These are phyloP conservation scores for Phialophora verrucosa DNA, from an alignment of 2,329 filamentous ascomycete genomes.

Conservation along the genomic window DNA sequence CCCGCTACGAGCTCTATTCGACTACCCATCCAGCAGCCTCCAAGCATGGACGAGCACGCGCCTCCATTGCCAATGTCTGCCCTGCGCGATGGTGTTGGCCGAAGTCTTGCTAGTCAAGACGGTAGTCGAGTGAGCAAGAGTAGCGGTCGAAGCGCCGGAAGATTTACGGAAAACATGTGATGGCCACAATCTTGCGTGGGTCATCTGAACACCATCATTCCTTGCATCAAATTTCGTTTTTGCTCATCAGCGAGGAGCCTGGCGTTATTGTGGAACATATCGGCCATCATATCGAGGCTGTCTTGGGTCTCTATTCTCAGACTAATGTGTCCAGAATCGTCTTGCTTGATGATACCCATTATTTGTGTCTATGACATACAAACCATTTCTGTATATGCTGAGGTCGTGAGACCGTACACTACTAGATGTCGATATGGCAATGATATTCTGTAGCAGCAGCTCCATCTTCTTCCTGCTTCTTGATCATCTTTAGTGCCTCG, in stretches of 20 bases:
- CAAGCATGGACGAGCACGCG: conserved; percentile 36
- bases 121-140: conserved; percentile 47
- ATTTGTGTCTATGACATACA: not conserved
- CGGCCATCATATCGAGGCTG: not conserved
- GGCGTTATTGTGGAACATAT: conserved; percentile 8
- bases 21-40: conserved; percentile 36
- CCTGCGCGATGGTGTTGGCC: conserved; percentile 49
- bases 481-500: not conserved
- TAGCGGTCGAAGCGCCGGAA: conserved; percentile 43
- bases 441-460: not conserved
- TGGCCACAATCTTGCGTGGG: not conserved
- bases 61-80: conserved; percentile 41
- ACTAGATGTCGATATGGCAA: not conserved
- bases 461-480: not conserved
- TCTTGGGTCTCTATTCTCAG: conserved; percentile 7
- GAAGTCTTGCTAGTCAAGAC: conserved; percentile 50
- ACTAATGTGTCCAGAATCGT: conserved; percentile 1
- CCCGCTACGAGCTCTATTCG: conserved; percentile 41
- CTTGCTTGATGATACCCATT: conserved; percentile 7
- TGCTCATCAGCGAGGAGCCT: conserved; percentile 19
- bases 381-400: not conserved
- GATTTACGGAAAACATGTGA: conserved; percentile 49
- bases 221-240: conserved; percentile 7
- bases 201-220: not conserved
- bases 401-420: not conserved